Evolutionary conservation across 2,329 filamentous ascomycete genomes (phyloP), one percentile per base, ranked within the genome.

Genomic region (Verticillium albo-atrum): DNA sequence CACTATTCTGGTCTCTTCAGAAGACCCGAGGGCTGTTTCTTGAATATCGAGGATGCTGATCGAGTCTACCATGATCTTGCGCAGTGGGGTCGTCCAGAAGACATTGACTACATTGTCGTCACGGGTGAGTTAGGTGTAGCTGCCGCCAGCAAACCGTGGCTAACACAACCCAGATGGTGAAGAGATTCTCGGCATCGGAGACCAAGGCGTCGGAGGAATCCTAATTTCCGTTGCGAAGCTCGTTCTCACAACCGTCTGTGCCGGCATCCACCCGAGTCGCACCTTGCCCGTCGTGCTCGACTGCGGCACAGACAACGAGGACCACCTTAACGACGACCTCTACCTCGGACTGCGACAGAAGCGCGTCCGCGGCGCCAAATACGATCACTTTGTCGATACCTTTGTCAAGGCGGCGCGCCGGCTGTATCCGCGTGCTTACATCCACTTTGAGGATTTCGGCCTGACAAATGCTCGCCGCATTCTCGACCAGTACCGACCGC

Each of bases 381-480:
- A 96, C 68, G 90, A 94, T 68, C 72, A 83, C 0, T 91, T 96
- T 62, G 85, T 96, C 1, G 89, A 91, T 53, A 83, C 75, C 0
- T 96, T 96, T 67, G 84, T 96, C 9, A 76, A 80, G 56, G 80
- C 85, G 0, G 88, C 88, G 0, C 79, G 86, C 52, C 85, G 88
- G 65, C 79, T 86, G 2, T 96, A 89, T 62, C 92, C 92, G 0
- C 86, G 82, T 53, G 91, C 92, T 0, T 94, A 93, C 66, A 88
- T 96, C 23, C 92, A 96, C 68, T 96, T 96, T 67, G 91, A 96
- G 68, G 92, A 96, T 68, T 96, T 96, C 75, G 92, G 91, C 1
- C 75, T 96, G 0, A 73, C 73, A 1, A 96, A 96, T 67, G 90
- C 91, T 0, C 81, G 89, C 30, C 83, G 90, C 3, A 83, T 96